Evolutionary conservation across 306 rosid species (phyloP), one percentile per base, ranked within the genome.

Genomic region (Dryas drummondii): DNA sequence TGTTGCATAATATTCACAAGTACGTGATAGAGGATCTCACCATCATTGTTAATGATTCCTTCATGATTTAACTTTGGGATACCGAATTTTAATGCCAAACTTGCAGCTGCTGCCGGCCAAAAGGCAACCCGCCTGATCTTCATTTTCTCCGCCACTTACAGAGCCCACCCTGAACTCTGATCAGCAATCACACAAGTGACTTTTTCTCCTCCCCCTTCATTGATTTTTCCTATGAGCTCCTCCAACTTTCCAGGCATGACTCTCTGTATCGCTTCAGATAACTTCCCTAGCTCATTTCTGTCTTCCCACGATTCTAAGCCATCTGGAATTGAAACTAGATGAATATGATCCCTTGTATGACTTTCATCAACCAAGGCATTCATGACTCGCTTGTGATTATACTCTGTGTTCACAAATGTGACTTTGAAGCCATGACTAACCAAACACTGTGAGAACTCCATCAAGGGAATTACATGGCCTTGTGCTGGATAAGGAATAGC

Each of bases 401-500:
- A 71, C 3, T 82, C 82, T 17, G 83, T 77, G 72, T 58, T 82
- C 19, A 87, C 70, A 68, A 87, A 82, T 13, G 88, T 87, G 76
- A 87, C 66, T 48, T 82, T 80, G 85, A 86, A 85, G 27, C 91
- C 88, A 52, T 72, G 75, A 58, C 77, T 32, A 2, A 55, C 59
- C 6, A 84, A 37, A 41, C 74, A 14, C 1, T 80, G 66, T 42
- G 87, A 80, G 27, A 87, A 67, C 5, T 64, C 70, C 73, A 84
- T 76, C 8, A 87, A 57, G 76, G 88, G 78, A 42, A 80, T 84
- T 27, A 87, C 84, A 56, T 84, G 91, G 16, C 91, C 88, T 60
- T 63, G 85, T 32, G 79, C 73, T 1, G 85, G 91, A 69, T 8
- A 59, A 22, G 85, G 87, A 32, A 87, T 0, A 37, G 73, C 83